Conservation (phyloP, 176 grass and related monocot genomes). For the Typha latifolia region DNA sequence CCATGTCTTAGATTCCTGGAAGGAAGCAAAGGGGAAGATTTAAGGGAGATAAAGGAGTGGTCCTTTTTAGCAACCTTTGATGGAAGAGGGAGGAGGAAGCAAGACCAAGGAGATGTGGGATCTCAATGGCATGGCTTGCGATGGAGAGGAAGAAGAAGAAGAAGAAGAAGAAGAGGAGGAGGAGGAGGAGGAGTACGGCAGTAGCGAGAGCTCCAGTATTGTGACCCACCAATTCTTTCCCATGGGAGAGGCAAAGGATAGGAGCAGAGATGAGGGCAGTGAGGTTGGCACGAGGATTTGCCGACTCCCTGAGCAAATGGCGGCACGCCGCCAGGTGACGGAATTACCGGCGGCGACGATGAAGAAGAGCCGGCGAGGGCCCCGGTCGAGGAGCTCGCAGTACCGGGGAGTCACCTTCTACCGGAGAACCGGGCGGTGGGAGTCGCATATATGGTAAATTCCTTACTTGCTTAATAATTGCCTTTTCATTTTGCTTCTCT, state of each 20-base stretch:
- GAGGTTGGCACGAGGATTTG: not conserved
- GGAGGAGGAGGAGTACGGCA: slow-evolving; percentile 7
- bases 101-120: not conserved
- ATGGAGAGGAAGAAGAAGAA: not conserved
- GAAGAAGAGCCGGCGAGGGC: slow-evolving; percentile 54
- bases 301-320: not conserved
- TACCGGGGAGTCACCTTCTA: slow-evolving; percentile 85
- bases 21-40: not conserved
- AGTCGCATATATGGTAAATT: slow-evolving; percentile 59
- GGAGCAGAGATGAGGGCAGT: not conserved
- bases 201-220: not conserved
- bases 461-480: not conserved
- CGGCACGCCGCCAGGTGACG: not conserved
- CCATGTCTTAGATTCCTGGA: not conserved
- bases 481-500: not conserved
- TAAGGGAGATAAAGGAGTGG: not conserved
- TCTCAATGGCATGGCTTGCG: not conserved
- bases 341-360: slow-evolving; percentile 9
- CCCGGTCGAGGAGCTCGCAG: slow-evolving; percentile 63
- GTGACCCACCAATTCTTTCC: slow-evolving; percentile 65
- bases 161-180: not conserved
- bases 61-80: not conserved
- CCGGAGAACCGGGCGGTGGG: slow-evolving; percentile 65
- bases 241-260: not conserved
- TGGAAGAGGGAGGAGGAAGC: not conserved